Base-by-base conservation (phyloP, 257 asterid genomes). In the Solanum pennellii region DNA sequence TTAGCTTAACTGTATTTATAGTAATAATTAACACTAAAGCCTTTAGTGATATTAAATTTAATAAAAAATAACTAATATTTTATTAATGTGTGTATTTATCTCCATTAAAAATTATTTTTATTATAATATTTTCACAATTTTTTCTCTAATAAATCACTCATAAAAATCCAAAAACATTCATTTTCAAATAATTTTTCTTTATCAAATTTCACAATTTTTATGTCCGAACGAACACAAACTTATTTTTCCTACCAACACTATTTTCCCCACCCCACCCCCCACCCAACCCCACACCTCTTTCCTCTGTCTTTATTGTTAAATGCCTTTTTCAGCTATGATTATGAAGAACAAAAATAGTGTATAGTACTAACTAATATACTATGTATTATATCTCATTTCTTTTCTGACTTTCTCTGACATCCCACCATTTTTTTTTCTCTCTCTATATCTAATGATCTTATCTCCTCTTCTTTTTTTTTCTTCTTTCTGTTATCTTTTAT, bases 371-470 rank as follows among this genome's bases (percentile, higher is more conserved):
- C 33, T n/a, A 25, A 9, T 15, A n/a, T 60, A n/a, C 37, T 76
- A 14, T 74, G 49, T 37, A 42, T 21, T 21, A 37, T 83, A 41
- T 87, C 83, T 88, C 45, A 86, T 83, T 74, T 73, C 31, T 12
- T 44, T 60, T 15, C 73, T 33, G 65, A 79, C 65, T 79, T 79
- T 25, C 41, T 44, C 93, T 93, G 98, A 93, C 93, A 88, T 86
- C 91, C 92, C 92, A 82, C 96, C 87, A 89, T 76, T 83, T 75
- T 85, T 73, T 80, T 56, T 21, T 62, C 84, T 83, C 60, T 88
- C 91, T 83, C 90, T 88, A 83, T 89, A 23, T 23, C 93, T 79
- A 88, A 90, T 91, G 91, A 93, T 94, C 98, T 95, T 94, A 94
- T 95, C 98, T 89, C 91, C 95, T 56, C 7, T 23, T 3, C 86